Evolutionary conservation across 164 flowering plant genomes (phyloP).

Genomic region (Warburgia ugandensis): DNA sequence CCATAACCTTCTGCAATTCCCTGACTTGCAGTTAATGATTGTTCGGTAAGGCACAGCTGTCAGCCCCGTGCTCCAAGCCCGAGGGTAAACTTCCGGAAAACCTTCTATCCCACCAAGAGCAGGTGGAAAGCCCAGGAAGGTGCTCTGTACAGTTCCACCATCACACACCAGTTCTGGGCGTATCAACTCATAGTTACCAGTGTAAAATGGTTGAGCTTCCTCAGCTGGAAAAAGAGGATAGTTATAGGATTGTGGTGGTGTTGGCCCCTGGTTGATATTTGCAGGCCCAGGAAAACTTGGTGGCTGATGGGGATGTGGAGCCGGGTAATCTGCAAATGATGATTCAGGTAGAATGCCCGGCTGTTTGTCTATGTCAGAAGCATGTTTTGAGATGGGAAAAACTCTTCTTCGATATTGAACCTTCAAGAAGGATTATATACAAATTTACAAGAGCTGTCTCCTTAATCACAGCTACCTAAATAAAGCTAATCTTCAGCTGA

Average conservation of each 20-base stretch:
- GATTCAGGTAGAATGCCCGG: constrained; percentile 33
- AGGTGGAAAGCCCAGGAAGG: constrained; percentile 58
- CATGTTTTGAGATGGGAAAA: too few relatives aligned
- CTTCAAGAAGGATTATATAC: too few relatives aligned
- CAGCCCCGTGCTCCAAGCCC: constrained; percentile 49
- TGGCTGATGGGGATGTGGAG: constrained; percentile 36
- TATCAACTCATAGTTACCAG: constrained; percentile 39
- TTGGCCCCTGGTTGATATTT: constrained; percentile 30
- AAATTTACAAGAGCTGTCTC: too few relatives aligned
- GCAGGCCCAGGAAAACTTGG: constrained; percentile 47
- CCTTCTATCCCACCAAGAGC: constrained; percentile 29
- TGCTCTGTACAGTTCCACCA: constrained; percentile 51
- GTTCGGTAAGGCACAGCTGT: constrained; percentile 31
- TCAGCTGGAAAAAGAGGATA: constrained; percentile 49
- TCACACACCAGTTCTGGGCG: constrained; percentile 45
- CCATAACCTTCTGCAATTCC: constrained; percentile 34
- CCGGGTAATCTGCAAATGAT: constrained; percentile 37
- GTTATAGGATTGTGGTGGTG: constrained; percentile 39
- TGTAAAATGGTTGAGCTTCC: constrained; percentile 50
- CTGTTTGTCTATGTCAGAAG: too few relatives aligned
- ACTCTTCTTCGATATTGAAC: too few relatives aligned
- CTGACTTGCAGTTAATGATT: constrained; percentile 26
- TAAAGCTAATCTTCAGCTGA: too few relatives aligned
- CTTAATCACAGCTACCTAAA: too few relatives aligned
- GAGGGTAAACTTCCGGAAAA: constrained; percentile 39